Evolutionary conservation across 208 protist genomes (phyloP), one percentile per base, ranked within the genome.

Genomic region (Acanthamoeba lugdunensis): DNA sequence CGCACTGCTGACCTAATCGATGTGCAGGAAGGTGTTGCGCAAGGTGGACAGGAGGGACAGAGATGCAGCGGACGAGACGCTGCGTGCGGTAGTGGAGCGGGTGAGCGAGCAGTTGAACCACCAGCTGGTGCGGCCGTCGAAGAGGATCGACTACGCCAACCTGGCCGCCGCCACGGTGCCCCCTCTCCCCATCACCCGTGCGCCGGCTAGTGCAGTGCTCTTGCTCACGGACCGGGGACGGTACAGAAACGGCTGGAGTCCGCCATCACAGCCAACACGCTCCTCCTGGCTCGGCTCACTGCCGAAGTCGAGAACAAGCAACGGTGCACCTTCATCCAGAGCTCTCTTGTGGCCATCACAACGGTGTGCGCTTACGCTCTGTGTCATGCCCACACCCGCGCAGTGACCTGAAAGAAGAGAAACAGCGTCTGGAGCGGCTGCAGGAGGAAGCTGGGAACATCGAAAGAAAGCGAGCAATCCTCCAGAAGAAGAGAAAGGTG

Each of bases 291-390:
- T 0, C 30, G n/a, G 28, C 23, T 79, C n/a, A 79, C 69, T n/a
- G 37, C 69, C 69, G 69, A 79, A 45, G 69, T 79, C 7, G 69
- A 79, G 69, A 18, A 79, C 30, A 30, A 45, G 30, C 69, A 79
- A 45, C 48, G 69, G 69, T 79, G 30, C 11, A 6, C 18, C 23
- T n/a, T 45, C 52, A 5, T 13, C 52, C 52, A 56, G 52, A n/a
- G n/a, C 52, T 2, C 16, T 56, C 14, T 18, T 56, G 14, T 56
- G 52, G 52, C 2, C 14, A 18, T 56, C 52, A 41, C 37, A n/a
- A n/a, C n/a, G 18, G 23, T 8, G 18, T 67, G 61, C 6, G 61
- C 61, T 67, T 11, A 48, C 9, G 16, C 52, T 56, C 52, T n/a
- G 11, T 50, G 37, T 79, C 14, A 41, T 41, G 69, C 16, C 33